phyloP scores from a whole-genome alignment of 2,329 filamentous ascomycete genomes.

The Neopestalotiopsis sp. region DNA sequence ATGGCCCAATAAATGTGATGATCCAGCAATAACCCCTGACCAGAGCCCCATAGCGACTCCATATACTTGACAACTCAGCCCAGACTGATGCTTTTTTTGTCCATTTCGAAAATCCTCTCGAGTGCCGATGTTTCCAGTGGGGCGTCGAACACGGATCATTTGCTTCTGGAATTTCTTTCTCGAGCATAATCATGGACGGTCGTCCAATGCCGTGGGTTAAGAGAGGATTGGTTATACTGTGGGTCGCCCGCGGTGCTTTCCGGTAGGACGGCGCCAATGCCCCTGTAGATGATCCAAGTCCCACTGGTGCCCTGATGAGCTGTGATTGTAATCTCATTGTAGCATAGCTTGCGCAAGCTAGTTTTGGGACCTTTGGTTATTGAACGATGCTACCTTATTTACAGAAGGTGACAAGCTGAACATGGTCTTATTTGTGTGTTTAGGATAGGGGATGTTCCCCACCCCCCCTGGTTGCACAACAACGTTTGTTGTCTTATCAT shows the following conservation, averaged over 20 bases:
- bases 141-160: neutral
- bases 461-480: neutral
- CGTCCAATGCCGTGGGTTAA: neutral
- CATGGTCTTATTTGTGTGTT: neutral
- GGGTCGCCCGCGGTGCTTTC: neutral
- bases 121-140: neutral
- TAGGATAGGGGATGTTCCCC: neutral
- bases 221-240: neutral
- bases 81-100: neutral
- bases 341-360: neutral
- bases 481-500: neutral
- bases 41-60: neutral
- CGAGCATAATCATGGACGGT: neutral
- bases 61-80: neutral
- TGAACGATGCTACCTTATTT: neutral
- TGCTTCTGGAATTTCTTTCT: conserved; percentile 1
- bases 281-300: neutral
- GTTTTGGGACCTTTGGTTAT: no score
- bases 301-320: neutral
- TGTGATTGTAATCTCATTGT: neutral
- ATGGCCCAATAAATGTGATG: neutral
- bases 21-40: neutral
- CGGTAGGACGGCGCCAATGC: neutral
- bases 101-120: neutral
- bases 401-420: neutral